Base-by-base conservation (phyloP, 768 basidiomycete species). In the Dentipellis sp. region DNA sequence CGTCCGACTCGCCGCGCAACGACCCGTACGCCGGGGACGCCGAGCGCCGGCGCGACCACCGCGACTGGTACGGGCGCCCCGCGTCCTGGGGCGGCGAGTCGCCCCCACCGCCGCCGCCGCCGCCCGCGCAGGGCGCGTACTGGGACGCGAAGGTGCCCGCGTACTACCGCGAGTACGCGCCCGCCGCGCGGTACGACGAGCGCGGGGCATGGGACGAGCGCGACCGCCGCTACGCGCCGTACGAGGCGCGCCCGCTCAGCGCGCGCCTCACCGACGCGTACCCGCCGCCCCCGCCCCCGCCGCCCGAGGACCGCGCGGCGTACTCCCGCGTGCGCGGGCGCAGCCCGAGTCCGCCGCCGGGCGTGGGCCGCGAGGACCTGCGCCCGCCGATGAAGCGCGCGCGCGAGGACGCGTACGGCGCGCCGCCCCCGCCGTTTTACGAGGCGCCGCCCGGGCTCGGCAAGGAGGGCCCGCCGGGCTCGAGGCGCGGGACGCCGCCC, bases 381-480 rank as follows among this genome's bases (percentile, higher is more conserved):
- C 57, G 59, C 6, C 61, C 61, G n/a, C 52, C 59, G 16, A 12
- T 29, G 17, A 62, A 62, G 52, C 56, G 61, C 21, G 38, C 57
- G 23, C 59, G 61, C 14, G 61, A 54, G 10, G 61, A 62, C 12
- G 49, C 21, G n/a, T 56, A 56, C 10, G 34, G 17, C 40, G 46
- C 40, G 21, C 37, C 52, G 37, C 23, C 34, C 7, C 10, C 34
- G 8, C 29, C 23, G 14, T 19, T 17, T 14, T 42, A 54, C 17
- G 60, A 55, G 17, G 22, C 23, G 9, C 53, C 34, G 14, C 53
- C 57, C 23, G 57, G 38, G 42, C 21, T 52, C 1, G 39, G 55
- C 37, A 50, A 56, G 55, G 56, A 53, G 14, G 51, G 12, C 8
- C 48, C 11, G 21, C 29, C 54, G 46, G 29, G 29, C 3, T 3